phyloP scores from a whole-genome alignment of 2,329 filamentous ascomycete species.

The Fusarium drepaniforme region DNA sequence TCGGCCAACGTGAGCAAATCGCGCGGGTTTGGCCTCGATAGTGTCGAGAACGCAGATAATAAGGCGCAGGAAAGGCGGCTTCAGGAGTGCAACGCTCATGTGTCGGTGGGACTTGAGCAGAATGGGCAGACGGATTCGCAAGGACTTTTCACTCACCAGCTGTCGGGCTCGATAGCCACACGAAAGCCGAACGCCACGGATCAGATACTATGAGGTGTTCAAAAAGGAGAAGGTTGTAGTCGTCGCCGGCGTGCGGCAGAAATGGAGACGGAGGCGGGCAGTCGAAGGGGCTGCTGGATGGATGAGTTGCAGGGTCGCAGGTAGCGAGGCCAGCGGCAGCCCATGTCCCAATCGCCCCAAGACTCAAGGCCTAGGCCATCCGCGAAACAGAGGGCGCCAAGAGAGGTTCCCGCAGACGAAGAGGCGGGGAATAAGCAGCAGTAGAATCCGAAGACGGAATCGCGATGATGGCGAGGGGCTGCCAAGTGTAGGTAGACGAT shows the following conservation, averaged over 20 bases:
- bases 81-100: constrained; percentile 17
- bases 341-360: constrained; percentile 55
- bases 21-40: background rate
- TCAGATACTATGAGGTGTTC: constrained; percentile 15
- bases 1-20: constrained; percentile 6
- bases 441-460: constrained; percentile 30
- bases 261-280: constrained; percentile 30
- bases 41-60: background rate
- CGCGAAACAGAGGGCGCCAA: constrained; percentile 34
- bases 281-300: constrained; percentile 38
- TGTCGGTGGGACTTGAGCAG: constrained; percentile 6
- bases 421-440: constrained; percentile 31
- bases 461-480: constrained; percentile 33
- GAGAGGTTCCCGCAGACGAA: constrained; percentile 18
- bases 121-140: constrained; percentile 8
- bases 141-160: constrained; percentile 36
- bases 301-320: constrained; percentile 46
- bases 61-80: constrained; percentile 6
- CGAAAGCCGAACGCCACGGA: constrained; percentile 11
- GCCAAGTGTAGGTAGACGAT: constrained; percentile 14
- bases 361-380: constrained; percentile 51
- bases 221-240: constrained; percentile 2
- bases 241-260: constrained; percentile 34
- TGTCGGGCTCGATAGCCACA: constrained; percentile 30
- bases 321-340: constrained; percentile 51